phyloP scores from a whole-genome alignment of 2,329 filamentous ascomycete genomes.

The Hypoxylon sp. region DNA sequence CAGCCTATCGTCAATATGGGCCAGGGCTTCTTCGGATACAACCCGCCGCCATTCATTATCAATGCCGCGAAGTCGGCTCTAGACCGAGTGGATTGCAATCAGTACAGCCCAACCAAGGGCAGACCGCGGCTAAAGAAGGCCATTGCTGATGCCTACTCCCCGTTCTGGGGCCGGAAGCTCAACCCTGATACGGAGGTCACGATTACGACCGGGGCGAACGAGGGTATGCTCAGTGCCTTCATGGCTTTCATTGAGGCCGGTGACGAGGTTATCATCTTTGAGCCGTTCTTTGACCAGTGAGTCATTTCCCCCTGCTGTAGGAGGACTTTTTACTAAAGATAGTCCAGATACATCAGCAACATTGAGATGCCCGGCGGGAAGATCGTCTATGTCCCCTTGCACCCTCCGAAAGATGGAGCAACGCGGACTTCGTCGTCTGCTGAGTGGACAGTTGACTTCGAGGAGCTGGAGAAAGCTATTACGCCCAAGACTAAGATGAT shows the following conservation, averaged over 20 bases:
- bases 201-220: conserved; percentile 92
- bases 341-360: conserved; percentile 86
- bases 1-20: conserved; percentile 77
- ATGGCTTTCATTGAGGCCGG: conserved; percentile 97
- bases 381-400: conserved; percentile 95
- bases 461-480: conserved; percentile 84
- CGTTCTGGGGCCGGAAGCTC: conserved; percentile 84
- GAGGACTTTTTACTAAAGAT: conserved; percentile 8
- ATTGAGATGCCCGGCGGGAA: conserved; percentile 98
- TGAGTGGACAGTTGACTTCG: conserved; percentile 91
- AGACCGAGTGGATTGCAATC: conserved; percentile 95
- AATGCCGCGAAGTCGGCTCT: conserved; percentile 92
- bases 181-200: conserved; percentile 94
- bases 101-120: conserved; percentile 97
- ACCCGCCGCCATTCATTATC: conserved; percentile 90
- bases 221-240: conserved; percentile 95
- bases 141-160: conserved; percentile 91
- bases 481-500: conserved; percentile 95
- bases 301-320: conserved; percentile 46
- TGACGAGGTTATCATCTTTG: conserved; percentile 97
- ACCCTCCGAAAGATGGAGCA: conserved; percentile 86
- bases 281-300: conserved; percentile 98
- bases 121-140: conserved; percentile 93
- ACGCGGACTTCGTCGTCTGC: conserved; percentile 85
- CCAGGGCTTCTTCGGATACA: conserved; percentile 89